phyloP scores from a whole-genome alignment of 75 land plant genomes.

The Sequoiadendron giganteum region DNA sequence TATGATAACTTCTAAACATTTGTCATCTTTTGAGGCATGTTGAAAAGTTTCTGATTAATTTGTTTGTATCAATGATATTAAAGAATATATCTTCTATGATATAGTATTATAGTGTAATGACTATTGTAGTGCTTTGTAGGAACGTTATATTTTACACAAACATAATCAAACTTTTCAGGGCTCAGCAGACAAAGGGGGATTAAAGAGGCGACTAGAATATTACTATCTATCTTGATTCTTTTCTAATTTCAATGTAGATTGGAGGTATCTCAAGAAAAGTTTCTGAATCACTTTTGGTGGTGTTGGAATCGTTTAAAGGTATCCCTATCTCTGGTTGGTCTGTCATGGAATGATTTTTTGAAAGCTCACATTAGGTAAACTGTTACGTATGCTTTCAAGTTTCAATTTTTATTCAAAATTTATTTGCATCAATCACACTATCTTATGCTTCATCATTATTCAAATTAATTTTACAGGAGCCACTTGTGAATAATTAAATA shows the following conservation, averaged over 20 bases:
- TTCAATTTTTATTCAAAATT: background rate
- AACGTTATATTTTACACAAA: background rate
- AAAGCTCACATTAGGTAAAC: background rate
- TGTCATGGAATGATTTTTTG: background rate
- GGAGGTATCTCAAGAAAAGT: constrained; percentile 80
- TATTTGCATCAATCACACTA: background rate
- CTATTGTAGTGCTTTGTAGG: background rate
- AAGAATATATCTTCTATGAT: background rate
- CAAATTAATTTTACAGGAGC: background rate
- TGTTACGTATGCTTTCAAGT: background rate
- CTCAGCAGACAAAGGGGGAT: too few species aligned
- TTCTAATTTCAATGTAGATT: constrained; percentile 36
- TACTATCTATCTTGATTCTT: background rate
- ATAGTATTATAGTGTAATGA: background rate
- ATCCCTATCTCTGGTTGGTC: constrained; percentile 1
- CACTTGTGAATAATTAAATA: background rate
- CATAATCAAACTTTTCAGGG: background rate
- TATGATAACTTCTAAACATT: background rate
- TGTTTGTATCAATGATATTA: background rate
- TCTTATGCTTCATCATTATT: background rate
- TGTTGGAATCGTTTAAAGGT: constrained; percentile 88
- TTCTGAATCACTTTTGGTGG: constrained; percentile 92
- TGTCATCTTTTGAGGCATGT: background rate
- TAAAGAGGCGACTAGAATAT: background rate
- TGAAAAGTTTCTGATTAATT: background rate